Conservation (phyloP, 495 filamentous ascomycete species). For the Penicillium lividum region DNA sequence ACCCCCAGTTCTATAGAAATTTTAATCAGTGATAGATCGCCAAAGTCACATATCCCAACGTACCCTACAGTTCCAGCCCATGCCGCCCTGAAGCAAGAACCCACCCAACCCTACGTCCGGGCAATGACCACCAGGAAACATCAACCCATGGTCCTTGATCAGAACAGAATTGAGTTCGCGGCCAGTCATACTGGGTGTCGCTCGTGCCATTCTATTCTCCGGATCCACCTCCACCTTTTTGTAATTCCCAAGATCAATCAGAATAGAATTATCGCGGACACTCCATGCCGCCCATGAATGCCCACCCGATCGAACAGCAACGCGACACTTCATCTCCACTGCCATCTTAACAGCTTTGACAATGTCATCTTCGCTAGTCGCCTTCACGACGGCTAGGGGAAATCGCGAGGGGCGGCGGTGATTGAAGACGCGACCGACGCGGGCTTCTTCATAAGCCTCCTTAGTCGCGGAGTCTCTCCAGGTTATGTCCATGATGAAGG, state of each 20-base stretch:
- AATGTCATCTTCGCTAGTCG: slow-evolving; percentile 39
- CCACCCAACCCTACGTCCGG: slow-evolving; percentile 58
- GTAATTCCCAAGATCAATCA: slow-evolving; percentile 49
- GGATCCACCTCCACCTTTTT: slow-evolving; percentile 39
- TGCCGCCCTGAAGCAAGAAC: slow-evolving; percentile 56
- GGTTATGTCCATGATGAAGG: slow-evolving; percentile 13
- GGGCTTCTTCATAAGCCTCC: slow-evolving; percentile 34
- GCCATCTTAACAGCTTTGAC: slow-evolving; percentile 48
- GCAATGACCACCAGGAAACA: slow-evolving; percentile 57
- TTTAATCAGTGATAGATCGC: background rate
- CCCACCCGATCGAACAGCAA: slow-evolving; percentile 56
- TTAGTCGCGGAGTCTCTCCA: slow-evolving; percentile 15
- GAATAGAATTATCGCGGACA: slow-evolving; percentile 49
- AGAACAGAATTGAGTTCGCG: slow-evolving; percentile 43
- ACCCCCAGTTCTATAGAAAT: slow-evolving; percentile 49
- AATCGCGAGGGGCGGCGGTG: slow-evolving; percentile 37
- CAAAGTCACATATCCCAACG: background rate
- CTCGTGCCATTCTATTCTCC: slow-evolving; percentile 31
- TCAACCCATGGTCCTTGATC: slow-evolving; percentile 27
- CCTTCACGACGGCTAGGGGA: slow-evolving; percentile 48
- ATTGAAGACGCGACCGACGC: slow-evolving; percentile 40
- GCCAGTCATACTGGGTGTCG: slow-evolving; percentile 48
- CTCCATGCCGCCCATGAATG: slow-evolving; percentile 57
- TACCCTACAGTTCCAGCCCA: slow-evolving; percentile 57
- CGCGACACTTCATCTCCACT: slow-evolving; percentile 31